These are phyloP conservation scores for Trichoderma endophyticum DNA, from an alignment of 2,329 filamentous ascomycete genomes.

Conservation along the genomic window DNA sequence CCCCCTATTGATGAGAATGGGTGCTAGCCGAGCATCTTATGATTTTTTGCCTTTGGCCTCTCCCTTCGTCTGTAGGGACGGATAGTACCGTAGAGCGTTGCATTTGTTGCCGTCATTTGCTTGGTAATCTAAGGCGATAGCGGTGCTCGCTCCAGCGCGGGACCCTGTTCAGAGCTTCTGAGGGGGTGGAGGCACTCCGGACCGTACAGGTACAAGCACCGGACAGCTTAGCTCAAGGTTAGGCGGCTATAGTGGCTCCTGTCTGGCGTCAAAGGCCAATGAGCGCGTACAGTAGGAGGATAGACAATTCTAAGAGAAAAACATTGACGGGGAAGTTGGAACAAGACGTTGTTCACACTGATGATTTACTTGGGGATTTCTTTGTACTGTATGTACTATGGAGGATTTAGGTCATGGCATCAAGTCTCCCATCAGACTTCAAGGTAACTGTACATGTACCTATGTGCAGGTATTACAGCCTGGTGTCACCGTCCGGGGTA, in stretches of 20 bases:
- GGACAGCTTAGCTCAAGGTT: background rate
- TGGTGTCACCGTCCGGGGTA: background rate
- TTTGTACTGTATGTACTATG: background rate
- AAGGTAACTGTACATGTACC: no score
- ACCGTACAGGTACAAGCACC: background rate
- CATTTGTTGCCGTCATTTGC: background rate
- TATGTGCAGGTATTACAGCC: background rate
- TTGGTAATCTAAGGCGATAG: slow-evolving; percentile 6
- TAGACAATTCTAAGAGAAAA: background rate
- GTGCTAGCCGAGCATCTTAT: background rate
- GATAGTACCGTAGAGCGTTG: background rate
- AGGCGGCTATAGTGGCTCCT: background rate
- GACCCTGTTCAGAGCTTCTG: background rate
- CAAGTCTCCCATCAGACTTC: background rate
- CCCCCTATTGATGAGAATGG: background rate
- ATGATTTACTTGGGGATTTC: no score
- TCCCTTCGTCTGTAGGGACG: background rate
- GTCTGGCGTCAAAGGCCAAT: background rate
- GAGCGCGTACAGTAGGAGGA: background rate
- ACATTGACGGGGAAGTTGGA: background rate
- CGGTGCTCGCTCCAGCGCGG: background rate
- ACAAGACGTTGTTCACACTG: background rate
- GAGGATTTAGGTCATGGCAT: background rate
- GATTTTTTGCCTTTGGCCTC: background rate
- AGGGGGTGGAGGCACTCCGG: background rate